Conservation (phyloP, 1,284 basidiomycete species). For the Wallemia mellicola region DNA sequence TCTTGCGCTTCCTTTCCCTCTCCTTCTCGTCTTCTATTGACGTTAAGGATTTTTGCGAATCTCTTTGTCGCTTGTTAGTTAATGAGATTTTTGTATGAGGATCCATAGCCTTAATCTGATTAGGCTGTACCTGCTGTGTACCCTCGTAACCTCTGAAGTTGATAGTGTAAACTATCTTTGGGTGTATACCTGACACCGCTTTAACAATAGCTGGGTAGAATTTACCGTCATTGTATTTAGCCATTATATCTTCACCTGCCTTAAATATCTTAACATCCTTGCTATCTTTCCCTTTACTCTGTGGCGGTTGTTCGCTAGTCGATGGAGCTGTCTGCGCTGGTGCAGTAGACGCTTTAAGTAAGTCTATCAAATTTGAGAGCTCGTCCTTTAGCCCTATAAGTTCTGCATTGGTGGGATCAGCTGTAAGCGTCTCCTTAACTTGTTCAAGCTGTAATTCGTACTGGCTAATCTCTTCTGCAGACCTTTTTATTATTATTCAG, state of each 20-base stretch:
- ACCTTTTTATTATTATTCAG: not conserved
- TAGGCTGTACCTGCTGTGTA: conserved; percentile 12
- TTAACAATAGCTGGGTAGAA: conserved; percentile 13
- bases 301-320: too few relatives aligned
- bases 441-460: conserved; percentile 9
- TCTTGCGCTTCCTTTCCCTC: conserved; percentile 1
- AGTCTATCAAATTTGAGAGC: conserved; percentile 14
- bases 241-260: conserved; percentile 15
- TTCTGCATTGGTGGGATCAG: conserved; percentile 16
- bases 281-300: too few relatives aligned
- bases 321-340: not conserved
- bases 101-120: not conserved
- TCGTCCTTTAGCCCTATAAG: conserved; percentile 15
- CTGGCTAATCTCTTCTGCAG: not conserved
- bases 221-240: conserved; percentile 13
- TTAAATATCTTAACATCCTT: conserved; percentile 5
- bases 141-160: conserved; percentile 17
- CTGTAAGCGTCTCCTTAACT: conserved; percentile 13
- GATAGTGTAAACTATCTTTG: conserved; percentile 15
- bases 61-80: not conserved
- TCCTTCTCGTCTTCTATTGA: conserved; percentile 6
- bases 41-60: not conserved
- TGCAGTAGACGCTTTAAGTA: conserved; percentile 9
- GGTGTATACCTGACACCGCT: conserved; percentile 12
- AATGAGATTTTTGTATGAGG: not conserved